phyloP scores from a whole-genome alignment of 805 yeast species.

The Saturnispora bothae region DNA sequence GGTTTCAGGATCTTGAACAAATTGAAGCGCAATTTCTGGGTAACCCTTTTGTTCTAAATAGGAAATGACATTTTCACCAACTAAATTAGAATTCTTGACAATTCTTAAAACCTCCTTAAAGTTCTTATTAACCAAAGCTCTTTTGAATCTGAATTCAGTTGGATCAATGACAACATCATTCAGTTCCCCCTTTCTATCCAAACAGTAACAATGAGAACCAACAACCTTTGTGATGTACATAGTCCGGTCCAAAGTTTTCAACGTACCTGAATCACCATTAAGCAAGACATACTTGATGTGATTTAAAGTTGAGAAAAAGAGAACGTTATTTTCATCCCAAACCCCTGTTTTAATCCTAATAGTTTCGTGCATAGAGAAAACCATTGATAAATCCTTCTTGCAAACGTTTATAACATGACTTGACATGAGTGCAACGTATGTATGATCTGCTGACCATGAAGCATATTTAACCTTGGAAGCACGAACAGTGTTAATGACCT shows the following conservation, averaged over 20 bases:
- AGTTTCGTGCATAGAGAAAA: slow-evolving; percentile 88
- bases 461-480: slow-evolving; percentile 80
- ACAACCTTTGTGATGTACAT: slow-evolving; percentile 66
- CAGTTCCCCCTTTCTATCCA: slow-evolving; percentile 78
- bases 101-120: slow-evolving; percentile 86
- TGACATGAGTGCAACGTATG: slow-evolving; percentile 75
- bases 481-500: slow-evolving; percentile 55
- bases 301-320: slow-evolving; percentile 87
- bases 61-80: slow-evolving; percentile 94
- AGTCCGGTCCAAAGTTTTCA: slow-evolving; percentile 84
- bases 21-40: slow-evolving; percentile 95
- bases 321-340: slow-evolving; percentile 91
- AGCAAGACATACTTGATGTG: slow-evolving; percentile 89
- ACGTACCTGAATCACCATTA: slow-evolving; percentile 92
- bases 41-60: slow-evolving; percentile 91
- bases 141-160: slow-evolving; percentile 93
- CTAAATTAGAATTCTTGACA: slow-evolving; percentile 80
- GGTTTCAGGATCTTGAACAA: slow-evolving; percentile 93
- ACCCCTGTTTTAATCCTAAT: slow-evolving; percentile 94
- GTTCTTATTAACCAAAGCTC: slow-evolving; percentile 80
- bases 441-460: slow-evolving; percentile 81
- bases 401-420: slow-evolving; percentile 91
- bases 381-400: slow-evolving; percentile 60
- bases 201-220: slow-evolving; percentile 65
- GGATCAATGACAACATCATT: slow-evolving; percentile 79